A percentile compares a stretch with the other conserved stretches of the same genome.
Evolutionary conservation across 805 yeast genomes (phyloP).

Genomic region (Zygoascus tannicola): DNA sequence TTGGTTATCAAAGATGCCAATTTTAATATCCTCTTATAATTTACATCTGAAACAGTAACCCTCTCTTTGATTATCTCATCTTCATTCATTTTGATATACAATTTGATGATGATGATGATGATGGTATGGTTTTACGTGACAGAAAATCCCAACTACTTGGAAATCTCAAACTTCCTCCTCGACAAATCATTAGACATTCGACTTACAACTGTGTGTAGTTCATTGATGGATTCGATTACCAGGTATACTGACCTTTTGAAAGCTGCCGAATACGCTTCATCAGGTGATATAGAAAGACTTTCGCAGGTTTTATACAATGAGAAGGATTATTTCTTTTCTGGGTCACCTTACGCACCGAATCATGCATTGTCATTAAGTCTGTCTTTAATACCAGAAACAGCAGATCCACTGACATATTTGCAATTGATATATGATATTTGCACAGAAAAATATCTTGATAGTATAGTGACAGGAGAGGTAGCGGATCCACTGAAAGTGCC

Average conservation of each 20-base stretch:
- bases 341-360: slow-evolving; percentile 14
- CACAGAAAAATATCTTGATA: slow-evolving; percentile 1
- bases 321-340: slow-evolving; percentile 9
- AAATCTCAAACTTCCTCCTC: background rate
- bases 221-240: background rate
- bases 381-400: slow-evolving; percentile 25
- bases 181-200: no score
- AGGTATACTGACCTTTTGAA: slow-evolving; percentile 1
- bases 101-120: background rate
- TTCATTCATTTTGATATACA: slow-evolving; percentile 6
- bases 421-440: slow-evolving; percentile 7
- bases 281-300: slow-evolving; percentile 8
- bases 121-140: no score
- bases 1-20: background rate
- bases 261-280: slow-evolving; percentile 13
- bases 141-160: background rate
- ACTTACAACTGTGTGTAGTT: slow-evolving; percentile 2
- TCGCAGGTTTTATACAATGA: slow-evolving; percentile 5
- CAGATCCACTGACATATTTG: slow-evolving; percentile 16
- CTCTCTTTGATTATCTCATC: slow-evolving; percentile 18
- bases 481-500: slow-evolving; percentile 4
- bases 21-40: slow-evolving; percentile 12
- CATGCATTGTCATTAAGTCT: slow-evolving; percentile 25
- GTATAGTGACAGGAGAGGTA: background rate
- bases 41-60: slow-evolving; percentile 15